Evolutionary conservation across 2,329 filamentous ascomycete genomes (phyloP), one percentile per base, ranked within the genome.

Genomic region (Aspergillus spinulosporus): DNA sequence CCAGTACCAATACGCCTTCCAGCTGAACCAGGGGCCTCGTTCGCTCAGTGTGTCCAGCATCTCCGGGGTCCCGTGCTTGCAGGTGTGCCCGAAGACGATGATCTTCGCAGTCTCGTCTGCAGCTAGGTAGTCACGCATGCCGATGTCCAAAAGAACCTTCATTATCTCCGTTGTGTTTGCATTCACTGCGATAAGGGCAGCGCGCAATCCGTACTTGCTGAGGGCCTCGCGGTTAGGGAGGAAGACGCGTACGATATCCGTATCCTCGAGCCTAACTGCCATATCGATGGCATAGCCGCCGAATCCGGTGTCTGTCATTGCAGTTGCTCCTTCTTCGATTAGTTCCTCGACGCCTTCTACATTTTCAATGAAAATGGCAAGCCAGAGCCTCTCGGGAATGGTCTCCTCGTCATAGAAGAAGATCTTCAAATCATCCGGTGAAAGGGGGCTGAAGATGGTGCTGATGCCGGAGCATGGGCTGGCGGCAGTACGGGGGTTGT

Each of bases 61-160:
- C 12, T n/a, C 26, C 6, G 37, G 36, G 21, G 12, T 50, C 4
- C 48, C 37, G 9, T 50, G 21, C 8, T 32, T 31, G 48, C 48
- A 50, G 4, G 37, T n/a, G 11, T 9, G 37, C 1, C 50, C 50
- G 14, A 31, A 46, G 43, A 47, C 28, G 32, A 52, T 40, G n/a
- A 34, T 21, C 34, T 45, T 52, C 21, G 34, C 37, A 4, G 49
- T 43, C 28, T 58, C 50, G 4, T 49, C 36, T 14, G 12, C 6
- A 8, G 28, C 40, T 1, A 62, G 50, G 34, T 54, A 29, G 7
- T 57, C 34, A 11, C 37, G 43, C 28, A 63, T 50, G 1, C 61
- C 62, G 49, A 62, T 57, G 11, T 64, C 58, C 31, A 64, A 31
- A 12, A 64, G 8, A 0, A 49, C 52, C 11, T 29, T 50, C 37